These are phyloP conservation scores for Priceomyces castillae DNA, from an alignment of 805 yeast species.

Conservation along the genomic window DNA sequence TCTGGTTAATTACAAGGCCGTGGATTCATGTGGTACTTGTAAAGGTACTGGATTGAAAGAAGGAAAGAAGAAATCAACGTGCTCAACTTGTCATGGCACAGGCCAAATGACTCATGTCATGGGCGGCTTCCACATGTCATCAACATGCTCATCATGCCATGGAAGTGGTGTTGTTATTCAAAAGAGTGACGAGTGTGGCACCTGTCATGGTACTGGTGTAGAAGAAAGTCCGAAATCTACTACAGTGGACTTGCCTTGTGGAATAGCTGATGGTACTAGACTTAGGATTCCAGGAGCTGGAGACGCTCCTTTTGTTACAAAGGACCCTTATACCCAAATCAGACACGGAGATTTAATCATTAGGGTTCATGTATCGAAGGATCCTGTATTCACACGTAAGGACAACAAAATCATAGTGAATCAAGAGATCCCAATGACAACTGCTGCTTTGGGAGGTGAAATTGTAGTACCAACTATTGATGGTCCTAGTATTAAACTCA, in stretches of 20 bases:
- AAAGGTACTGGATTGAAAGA: slow-evolving; percentile 80
- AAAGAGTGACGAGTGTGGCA: slow-evolving; percentile 63
- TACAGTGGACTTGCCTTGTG: slow-evolving; percentile 82
- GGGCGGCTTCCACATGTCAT: slow-evolving; percentile 96
- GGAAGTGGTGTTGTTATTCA: slow-evolving; percentile 85
- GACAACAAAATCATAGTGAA: slow-evolving; percentile 65
- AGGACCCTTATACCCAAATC: slow-evolving; percentile 64
- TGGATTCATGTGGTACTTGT: slow-evolving; percentile 78
- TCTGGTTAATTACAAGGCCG: slow-evolving; percentile 65
- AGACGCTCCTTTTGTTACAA: slow-evolving; percentile 75
- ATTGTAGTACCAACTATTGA: slow-evolving; percentile 88
- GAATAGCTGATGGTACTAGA: slow-evolving; percentile 82
- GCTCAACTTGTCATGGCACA: slow-evolving; percentile 87
- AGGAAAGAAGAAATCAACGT: slow-evolving; percentile 72
- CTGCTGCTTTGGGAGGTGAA: slow-evolving; percentile 94
- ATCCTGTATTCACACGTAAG: slow-evolving; percentile 63
- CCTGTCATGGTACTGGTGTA: slow-evolving; percentile 92
- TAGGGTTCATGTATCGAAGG: slow-evolving; percentile 74
- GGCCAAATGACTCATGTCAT: slow-evolving; percentile 84
- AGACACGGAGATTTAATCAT: slow-evolving; percentile 86
- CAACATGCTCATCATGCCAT: slow-evolving; percentile 83
- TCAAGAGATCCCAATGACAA: slow-evolving; percentile 81
- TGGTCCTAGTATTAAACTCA: slow-evolving; percentile 72
- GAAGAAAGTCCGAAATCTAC: slow-evolving; percentile 64
- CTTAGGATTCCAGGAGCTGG: slow-evolving; percentile 86